Base-by-base conservation (phyloP, 768 basidiomycete genomes). In the Lepiota brunneoincarnata region DNA sequence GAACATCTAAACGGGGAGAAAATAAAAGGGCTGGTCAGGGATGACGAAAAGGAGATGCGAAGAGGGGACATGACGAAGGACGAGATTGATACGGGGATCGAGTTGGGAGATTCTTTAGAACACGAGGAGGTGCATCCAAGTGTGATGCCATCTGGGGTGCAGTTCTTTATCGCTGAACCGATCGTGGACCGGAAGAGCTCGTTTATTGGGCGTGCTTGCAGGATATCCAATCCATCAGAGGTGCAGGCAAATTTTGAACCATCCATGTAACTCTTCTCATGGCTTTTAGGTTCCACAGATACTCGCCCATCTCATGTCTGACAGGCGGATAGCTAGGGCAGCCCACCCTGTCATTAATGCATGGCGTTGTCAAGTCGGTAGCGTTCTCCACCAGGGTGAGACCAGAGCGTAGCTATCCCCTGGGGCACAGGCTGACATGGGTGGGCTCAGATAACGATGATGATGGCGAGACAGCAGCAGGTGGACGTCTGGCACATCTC, bases 401-500 rank as follows among this genome's bases (percentile, higher is more conserved):
- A 57, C 21, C 2, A 39, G 37, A 35, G 24, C 38, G 18, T 35
- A 26, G 10, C n/a, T 24, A 17, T 26, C 21, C 18, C 15, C 34
- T 18, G n/a, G n/a, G n/a, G n/a, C n/a, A n/a, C n/a, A n/a, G n/a
- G 26, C 43, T 4, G 31, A 26, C 6, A 2, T 26, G 18, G 14
- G 18, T 20, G 21, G 7, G 37, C 40, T 40, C 23, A 93, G 95
- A 98, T 63, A 95, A 97, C 55, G 92, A 95, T 53, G 95, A 98
- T 56, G 91, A 98, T 54, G 92, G 94, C 1, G 96, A 99, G 72
- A 85, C 89, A 0, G 93, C 92, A 1, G 96, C 96, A 17, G 96
- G 96, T 4, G 85, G 89, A 39, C 81, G 96, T 15, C 71, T 98
- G 18, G 92, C 92, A 0, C 95, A 98, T 67, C 77, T 99, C 1